Percentiles rank a stretch among this genome's conserved stretches.
These are phyloP conservation scores for Sporisorium exsertum DNA, from an alignment of 1,284 basidiomycete genomes.

Conservation along the genomic window DNA sequence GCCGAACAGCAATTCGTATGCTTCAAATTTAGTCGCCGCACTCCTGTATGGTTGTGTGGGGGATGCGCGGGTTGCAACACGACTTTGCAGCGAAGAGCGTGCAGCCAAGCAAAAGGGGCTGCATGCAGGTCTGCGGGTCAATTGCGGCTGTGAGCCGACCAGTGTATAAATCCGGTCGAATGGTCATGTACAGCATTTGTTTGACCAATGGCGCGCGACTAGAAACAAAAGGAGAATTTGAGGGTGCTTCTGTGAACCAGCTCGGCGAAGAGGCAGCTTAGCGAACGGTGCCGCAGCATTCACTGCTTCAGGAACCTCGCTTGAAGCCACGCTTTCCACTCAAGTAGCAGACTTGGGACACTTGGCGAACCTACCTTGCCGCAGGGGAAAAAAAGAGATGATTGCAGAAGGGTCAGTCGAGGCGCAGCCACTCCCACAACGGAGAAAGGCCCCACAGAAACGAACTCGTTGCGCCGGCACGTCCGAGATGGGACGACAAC, in stretches of 20 bases:
- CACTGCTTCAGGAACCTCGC: constrained; percentile 2
- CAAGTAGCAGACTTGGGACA: neutral
- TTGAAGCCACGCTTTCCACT: neutral
- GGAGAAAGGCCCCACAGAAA: neutral
- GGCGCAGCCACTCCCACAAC: neutral
- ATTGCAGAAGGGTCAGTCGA: neutral
- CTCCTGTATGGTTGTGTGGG: neutral
- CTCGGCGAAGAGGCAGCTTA: neutral
- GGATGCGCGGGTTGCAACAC: too few relatives aligned
- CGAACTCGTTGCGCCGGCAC: neutral
- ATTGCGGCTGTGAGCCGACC: neutral
- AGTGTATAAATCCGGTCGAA: neutral
- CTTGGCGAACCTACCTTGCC: neutral
- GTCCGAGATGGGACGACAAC: neutral
- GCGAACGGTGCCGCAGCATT: constrained; percentile 2
- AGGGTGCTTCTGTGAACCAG: neutral
- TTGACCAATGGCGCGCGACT: neutral
- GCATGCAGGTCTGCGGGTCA: neutral
- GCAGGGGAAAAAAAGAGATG: neutral
- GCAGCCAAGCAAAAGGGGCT: neutral
- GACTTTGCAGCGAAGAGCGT: too few relatives aligned
- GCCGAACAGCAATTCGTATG: neutral
- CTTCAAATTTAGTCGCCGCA: neutral
- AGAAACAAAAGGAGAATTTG: neutral
- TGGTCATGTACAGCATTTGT: neutral